Evolutionary conservation across 768 basidiomycete genomes (phyloP), one percentile per base, ranked within the genome.

Genomic region (Roridomyces roridus): DNA sequence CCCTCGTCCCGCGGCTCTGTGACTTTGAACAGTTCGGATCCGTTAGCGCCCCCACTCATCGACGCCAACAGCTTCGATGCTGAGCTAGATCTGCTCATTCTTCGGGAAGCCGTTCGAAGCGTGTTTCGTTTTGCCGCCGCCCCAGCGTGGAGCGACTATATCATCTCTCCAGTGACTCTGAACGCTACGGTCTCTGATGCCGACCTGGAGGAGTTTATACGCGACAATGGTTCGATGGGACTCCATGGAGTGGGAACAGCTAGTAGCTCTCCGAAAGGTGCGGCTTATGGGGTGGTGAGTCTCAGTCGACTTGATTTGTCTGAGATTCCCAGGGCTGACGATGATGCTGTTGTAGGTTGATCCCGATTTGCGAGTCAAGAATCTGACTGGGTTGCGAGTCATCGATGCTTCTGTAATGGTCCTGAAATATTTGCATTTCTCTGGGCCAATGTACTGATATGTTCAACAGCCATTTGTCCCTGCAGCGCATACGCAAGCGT

Each of bases 31-130:
- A 78, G 80, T 15, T 73, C 69, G 21, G 68, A 78, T 61, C 75
- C 83, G 10, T 83, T 85, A 67, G 71, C 70, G 26, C 36, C 68
- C 23, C 84, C 85, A 0, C 48, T 72, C 25, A 83, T 87, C 64
- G 74, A 87, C 61, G 80, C 83, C 4, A 75, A 75, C 42, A 77
- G 80, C 67, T 70, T 81, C 20, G 66, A 51, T 26, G 68, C 69
- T 8, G 43, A 55, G 1, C 70, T 74, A 34, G 78, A 77, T 50
- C 66, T 71, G 6, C 57, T 66, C 28, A 64, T 65, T 0, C 47
- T 74, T 55, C 60, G 69, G 3, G 67, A 70, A 39, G 55, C 60
- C 6, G 57, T 74, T 46, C 60, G 59, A 29, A 52, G 65, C 5
- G 59, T 57, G 0, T 57, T 63, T 36, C 66, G 63, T 2, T 75